These are phyloP conservation scores for Nematocida sp. DNA, from an alignment of 371 early-diverging fungal species.

Conservation along the genomic window DNA sequence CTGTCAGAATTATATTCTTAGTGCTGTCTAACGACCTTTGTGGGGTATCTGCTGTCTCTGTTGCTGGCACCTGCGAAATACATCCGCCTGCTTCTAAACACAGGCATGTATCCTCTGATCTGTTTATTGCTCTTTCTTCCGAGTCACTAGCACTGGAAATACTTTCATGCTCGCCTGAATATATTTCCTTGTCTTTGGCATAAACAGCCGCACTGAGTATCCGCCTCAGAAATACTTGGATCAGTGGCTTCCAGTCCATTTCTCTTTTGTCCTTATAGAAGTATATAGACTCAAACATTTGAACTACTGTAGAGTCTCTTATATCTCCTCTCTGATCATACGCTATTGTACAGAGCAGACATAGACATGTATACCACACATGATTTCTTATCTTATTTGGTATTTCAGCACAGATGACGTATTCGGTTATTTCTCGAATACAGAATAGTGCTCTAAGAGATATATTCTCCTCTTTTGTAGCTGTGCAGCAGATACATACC, in stretches of 20 bases:
- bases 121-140: neutral
- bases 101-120: neutral
- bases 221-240: slow-evolving; percentile 12
- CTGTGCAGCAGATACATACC: slow-evolving; percentile 38
- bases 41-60: neutral
- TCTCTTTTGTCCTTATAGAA: neutral
- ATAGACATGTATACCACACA: slow-evolving; percentile 11
- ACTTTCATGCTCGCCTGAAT: slow-evolving; percentile 41
- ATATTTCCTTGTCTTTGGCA: slow-evolving; percentile 46
- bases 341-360: slow-evolving; percentile 37
- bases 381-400: neutral
- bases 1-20: slow-evolving; percentile 17
- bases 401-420: neutral
- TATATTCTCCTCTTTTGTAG: slow-evolving; percentile 32
- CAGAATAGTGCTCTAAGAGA: slow-evolving; percentile 32
- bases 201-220: slow-evolving; percentile 41
- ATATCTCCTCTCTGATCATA: slow-evolving; percentile 43
- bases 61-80: neutral
- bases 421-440: slow-evolving; percentile 32
- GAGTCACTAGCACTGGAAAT: neutral
- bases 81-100: slow-evolving; percentile 36
- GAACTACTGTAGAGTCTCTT: slow-evolving; percentile 37
- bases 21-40: slow-evolving; percentile 31
- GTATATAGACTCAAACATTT: slow-evolving; percentile 37
- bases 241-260: slow-evolving; percentile 23